Base-by-base conservation (phyloP, 352 stramenopile species). In the Phytophthora meadii region DNA sequence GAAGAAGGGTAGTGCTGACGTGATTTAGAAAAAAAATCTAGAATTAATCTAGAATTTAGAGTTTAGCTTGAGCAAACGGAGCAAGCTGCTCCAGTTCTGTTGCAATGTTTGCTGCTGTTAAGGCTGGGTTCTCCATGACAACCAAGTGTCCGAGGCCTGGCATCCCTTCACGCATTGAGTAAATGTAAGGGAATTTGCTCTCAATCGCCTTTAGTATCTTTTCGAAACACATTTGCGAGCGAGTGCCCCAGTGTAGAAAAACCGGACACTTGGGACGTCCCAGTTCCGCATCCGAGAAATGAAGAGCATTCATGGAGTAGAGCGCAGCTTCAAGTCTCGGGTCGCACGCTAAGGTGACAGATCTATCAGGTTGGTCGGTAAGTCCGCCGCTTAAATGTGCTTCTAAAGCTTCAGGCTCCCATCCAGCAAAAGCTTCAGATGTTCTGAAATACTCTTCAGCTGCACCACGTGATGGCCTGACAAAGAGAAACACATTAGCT, bases 51-150 rank as follows among this genome's bases (percentile, higher is more conserved):
- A 17, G 2, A n/a, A 11, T 28, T 32, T 67, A 67, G 22, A 67
- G 49, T 24, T 67, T 67, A 27, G 27, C 32, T 4, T 45, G 15
- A 19, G 17, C n/a, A 48, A 60, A 69, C 12, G 65, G 51, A 11
- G 54, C 28, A 1, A 82, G 58, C 11, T 68, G 54, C 7, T 34
- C 15, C 25, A 84, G 62, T 30, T 69, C 63, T 8, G 60, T 30
- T 1, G 75, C 36, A 42, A 90, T 85, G 24, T 69, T 72, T 11
- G 52, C 45, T 2, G 79, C 63, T 9, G 71, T 75, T 7, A 69
- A 45, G 0, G 59, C 57, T 5, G 76, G 70, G 15, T 81, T 65
- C 44, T 87, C 79, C 46, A 87, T 54, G 22, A 83, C 61, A 42
- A 87, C 73, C 47, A 72, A 50, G 53, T 88, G 79, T n/a, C 59